Evolutionary conservation across 805 yeast genomes (phyloP), one percentile per base, ranked within the genome.

Genomic region (Schwanniomyces vanrijiae): DNA sequence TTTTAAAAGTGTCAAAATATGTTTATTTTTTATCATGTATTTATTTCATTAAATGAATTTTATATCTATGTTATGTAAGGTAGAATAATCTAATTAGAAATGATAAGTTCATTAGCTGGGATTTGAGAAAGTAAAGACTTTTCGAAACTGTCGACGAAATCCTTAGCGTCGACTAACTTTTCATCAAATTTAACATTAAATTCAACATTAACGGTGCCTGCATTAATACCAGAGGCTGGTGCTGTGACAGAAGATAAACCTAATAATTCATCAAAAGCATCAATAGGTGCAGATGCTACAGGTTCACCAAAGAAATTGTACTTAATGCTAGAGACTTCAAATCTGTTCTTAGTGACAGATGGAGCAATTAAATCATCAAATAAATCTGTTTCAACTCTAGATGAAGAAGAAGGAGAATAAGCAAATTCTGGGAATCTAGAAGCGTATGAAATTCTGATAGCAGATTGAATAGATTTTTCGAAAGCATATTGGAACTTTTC

Each of bases 351-450:
- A 10, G 69, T 61, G 7, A 62, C 69, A 3, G 73, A 57, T 5
- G 76, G 68, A 25, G 60, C 61, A 22, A 73, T 53, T 52, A 73
- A 63, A 43, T 67, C 75, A 47, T 68, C 75, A 49, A 73, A 73
- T 24, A 71, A 46, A 43, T 68, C 75, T 16, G 56, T 60, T 5
- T 47, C 46, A 9, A 43, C 38, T 6, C 42, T 39, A 42, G 40
- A 41, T 31, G 61, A 52, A 4, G 69, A 55, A 11, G 55, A 40
- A 7, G 77, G 76, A 16, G 71, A 62, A 14, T 52, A 43, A 21
- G 69, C 57, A 49, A 52, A 72, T 50, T 69, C 65, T 22, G 77
- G 77, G 60, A 65, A 73, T 37, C 62, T 60, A 16, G 52, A 37
- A 16, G 64, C 64, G 51, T 69, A 71, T 0, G 73, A 60, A 24